phyloP scores from a whole-genome alignment of 2,329 filamentous ascomycete species.

The Gaeumannomyces tritici region DNA sequence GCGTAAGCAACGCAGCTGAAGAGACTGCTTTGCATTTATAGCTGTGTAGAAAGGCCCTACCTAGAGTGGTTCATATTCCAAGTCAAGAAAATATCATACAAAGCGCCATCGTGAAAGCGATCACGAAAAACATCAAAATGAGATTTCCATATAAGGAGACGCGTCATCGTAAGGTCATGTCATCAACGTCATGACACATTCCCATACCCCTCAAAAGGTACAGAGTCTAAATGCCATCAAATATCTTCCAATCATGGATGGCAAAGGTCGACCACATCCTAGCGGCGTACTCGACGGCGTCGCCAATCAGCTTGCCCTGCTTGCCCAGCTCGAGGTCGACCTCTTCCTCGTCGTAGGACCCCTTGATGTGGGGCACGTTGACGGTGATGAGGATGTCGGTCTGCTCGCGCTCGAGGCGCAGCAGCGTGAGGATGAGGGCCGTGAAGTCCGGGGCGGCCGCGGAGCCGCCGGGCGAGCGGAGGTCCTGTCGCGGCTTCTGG shows the following conservation, averaged over 20 bases:
- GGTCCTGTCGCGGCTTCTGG: slow-evolving; percentile 33
- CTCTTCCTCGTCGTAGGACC: slow-evolving; percentile 63
- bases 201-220: background rate
- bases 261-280: slow-evolving; percentile 64
- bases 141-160: too few relatives aligned
- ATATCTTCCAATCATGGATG: slow-evolving; percentile 73
- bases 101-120: background rate
- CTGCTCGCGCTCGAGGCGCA: slow-evolving; percentile 63
- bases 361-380: slow-evolving; percentile 76
- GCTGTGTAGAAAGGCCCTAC: background rate
- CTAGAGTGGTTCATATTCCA: background rate
- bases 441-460: slow-evolving; percentile 51
- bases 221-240: slow-evolving; percentile 35
- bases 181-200: background rate
- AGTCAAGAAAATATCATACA: background rate
- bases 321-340: slow-evolving; percentile 58
- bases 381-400: slow-evolving; percentile 81
- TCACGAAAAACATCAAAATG: background rate
- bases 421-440: slow-evolving; percentile 65
- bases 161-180: background rate
- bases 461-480: slow-evolving; percentile 17
- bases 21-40: background rate
- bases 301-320: slow-evolving; percentile 58
- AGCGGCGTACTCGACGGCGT: slow-evolving; percentile 57
- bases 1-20: background rate